These are phyloP conservation scores for Trichoderma pleuroti DNA, from an alignment of 2,329 filamentous ascomycete genomes.

Conservation along the genomic window DNA sequence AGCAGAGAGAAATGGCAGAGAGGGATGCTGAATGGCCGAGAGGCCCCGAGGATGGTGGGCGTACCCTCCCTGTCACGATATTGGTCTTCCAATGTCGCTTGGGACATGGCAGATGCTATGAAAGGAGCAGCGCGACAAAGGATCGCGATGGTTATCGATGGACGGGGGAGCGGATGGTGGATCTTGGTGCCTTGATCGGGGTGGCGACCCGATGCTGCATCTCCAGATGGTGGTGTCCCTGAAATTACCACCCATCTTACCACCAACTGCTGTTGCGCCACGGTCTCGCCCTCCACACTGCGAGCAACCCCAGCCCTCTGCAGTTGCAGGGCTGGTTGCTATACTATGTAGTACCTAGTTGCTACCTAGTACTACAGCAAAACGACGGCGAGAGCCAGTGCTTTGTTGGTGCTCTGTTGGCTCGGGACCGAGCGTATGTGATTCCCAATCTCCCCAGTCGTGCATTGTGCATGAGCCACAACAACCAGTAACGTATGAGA, in stretches of 20 bases:
- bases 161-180: background rate
- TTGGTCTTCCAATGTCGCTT: background rate
- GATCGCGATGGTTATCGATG: background rate
- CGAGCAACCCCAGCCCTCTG: background rate
- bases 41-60: conserved; percentile 4
- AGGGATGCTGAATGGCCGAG: conserved; percentile 12
- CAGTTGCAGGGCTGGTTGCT: background rate
- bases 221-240: conserved; percentile 13
- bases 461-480: background rate
- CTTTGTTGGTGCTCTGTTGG: background rate
- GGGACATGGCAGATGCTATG: background rate
- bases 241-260: conserved; percentile 12
- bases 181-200: background rate
- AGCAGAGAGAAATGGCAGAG: background rate
- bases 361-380: no score
- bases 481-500: background rate
- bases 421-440: background rate
- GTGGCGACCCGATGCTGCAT: conserved; percentile 8
- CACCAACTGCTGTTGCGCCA: conserved; percentile 4
- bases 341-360: no score
- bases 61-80: background rate
- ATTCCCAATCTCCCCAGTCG: background rate
- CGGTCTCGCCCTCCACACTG: background rate
- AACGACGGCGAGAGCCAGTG: background rate
- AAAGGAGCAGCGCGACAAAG: background rate